A percentile compares a stretch with the other conserved stretches of the same genome.
Conservation (phyloP, 2,329 filamentous ascomycete genomes). For the Scedosporium minutisporum region DNA sequence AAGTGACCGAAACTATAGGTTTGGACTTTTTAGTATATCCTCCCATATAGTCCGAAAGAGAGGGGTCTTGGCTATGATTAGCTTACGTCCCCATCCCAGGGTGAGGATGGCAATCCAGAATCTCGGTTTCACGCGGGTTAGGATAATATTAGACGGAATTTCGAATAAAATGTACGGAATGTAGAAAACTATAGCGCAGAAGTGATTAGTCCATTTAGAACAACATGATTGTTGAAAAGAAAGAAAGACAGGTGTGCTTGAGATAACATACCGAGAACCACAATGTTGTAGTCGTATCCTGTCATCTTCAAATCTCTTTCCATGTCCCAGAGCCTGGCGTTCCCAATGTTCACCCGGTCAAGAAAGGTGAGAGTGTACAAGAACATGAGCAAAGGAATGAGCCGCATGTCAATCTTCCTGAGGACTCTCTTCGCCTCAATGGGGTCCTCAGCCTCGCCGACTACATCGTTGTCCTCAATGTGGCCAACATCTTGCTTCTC, state of each 20-base stretch:
- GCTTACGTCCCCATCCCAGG: constrained; percentile 19
- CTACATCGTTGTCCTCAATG: background rate
- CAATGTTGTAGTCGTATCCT: constrained; percentile 19
- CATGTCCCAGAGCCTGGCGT: constrained; percentile 45
- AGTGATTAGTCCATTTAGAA: background rate
- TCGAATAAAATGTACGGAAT: constrained; percentile 22
- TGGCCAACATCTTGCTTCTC: constrained; percentile 1
- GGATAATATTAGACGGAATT: constrained; percentile 19
- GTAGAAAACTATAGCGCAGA: constrained; percentile 15
- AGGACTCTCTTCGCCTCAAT: constrained; percentile 11
- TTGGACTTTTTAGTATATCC: background rate
- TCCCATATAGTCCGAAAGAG: background rate
- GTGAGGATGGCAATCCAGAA: constrained; percentile 17
- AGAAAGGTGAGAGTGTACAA: constrained; percentile 41
- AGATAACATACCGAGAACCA: constrained; percentile 12
- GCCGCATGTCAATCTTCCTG: constrained; percentile 15
- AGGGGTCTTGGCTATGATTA: background rate
- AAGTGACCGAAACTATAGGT: constrained; percentile 14
- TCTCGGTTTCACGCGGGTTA: constrained; percentile 19
- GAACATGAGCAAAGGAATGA: constrained; percentile 16
- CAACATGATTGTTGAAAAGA: background rate
- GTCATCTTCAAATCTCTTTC: constrained; percentile 20
- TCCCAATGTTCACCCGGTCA: constrained; percentile 68
- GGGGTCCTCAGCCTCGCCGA: constrained; percentile 5
- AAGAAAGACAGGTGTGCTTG: background rate